Conservation (phyloP, 2,329 filamentous ascomycete genomes). For the Escovopsis sp. region DNA sequence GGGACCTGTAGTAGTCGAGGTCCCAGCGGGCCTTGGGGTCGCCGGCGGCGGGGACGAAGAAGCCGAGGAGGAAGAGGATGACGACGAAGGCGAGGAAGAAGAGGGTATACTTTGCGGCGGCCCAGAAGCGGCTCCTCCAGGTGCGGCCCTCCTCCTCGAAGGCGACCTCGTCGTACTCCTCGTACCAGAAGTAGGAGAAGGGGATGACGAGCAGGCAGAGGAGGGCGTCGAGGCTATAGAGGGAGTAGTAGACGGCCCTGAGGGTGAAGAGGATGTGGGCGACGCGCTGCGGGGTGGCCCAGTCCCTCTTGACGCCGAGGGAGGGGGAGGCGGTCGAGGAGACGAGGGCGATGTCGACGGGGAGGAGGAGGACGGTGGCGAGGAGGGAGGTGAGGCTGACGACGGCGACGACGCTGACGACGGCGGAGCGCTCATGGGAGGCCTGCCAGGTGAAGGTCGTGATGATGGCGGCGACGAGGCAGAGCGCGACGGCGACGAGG, state of each 20-base stretch:
- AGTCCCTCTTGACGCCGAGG: conserved; percentile 76
- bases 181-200: conserved; percentile 96
- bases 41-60: conserved; percentile 76
- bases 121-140: conserved; percentile 55
- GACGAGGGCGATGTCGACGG: conserved; percentile 88
- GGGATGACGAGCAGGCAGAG: conserved; percentile 83
- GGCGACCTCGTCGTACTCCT: conserved; percentile 90
- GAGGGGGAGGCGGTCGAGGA: conserved; percentile 70
- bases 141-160: conserved; percentile 69
- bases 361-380: conserved; percentile 81
- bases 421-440: conserved; percentile 67
- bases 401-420: conserved; percentile 74
- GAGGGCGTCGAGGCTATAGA: conserved; percentile 84
- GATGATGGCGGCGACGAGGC: conserved; percentile 62
- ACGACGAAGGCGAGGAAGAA: conserved; percentile 69
- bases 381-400: conserved; percentile 76
- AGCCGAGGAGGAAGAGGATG: conserved; percentile 78
- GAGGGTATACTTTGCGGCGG: conserved; percentile 82
- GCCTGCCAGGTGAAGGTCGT: conserved; percentile 90
- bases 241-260: conserved; percentile 77
- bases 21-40: conserved; percentile 52
- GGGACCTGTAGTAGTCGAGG: conserved; percentile 79
- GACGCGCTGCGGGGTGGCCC: conserved; percentile 75
- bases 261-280: conserved; percentile 66
- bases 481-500: conserved; percentile 62